Evolutionary conservation across 2,329 filamentous ascomycete species (phyloP).

Genomic region (Aureobasidium namibiae): DNA sequence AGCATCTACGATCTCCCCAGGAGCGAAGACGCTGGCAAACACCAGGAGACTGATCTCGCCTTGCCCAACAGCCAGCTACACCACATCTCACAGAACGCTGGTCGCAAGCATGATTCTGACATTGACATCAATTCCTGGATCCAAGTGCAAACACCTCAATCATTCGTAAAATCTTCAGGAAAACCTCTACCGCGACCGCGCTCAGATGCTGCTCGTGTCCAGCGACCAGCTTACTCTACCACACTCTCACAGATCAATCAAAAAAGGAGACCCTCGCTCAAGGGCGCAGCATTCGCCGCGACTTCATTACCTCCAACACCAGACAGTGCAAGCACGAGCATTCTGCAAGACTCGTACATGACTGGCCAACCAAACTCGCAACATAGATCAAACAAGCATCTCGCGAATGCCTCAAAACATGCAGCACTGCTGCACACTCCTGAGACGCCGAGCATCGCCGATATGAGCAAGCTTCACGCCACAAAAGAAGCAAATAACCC

Average conservation of each 20-base stretch:
- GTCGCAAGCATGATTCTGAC: not conserved
- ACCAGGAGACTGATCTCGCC: not conserved
- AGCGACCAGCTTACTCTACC: not conserved
- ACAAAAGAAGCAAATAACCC: not conserved
- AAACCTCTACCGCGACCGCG: not conserved
- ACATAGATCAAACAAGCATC: not conserved
- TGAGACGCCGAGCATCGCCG: not conserved
- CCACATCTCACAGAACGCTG: not conserved
- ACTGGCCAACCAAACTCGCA: not conserved
- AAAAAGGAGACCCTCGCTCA: not conserved
- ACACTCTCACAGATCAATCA: not conserved
- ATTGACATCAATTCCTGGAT: conserved; percentile 6
- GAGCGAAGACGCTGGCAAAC: not conserved
- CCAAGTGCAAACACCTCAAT: not conserved
- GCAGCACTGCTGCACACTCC: not conserved
- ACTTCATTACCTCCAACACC: conserved; percentile 27
- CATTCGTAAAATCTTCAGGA: not conserved
- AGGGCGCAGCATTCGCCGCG: conserved; percentile 20
- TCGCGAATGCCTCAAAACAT: not conserved
- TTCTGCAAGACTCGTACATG: conserved; percentile 23
- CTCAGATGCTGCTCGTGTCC: not conserved
- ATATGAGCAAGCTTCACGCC: not conserved
- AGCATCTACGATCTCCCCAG: conserved; percentile 25
- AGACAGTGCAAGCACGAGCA: conserved; percentile 25
- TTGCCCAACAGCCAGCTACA: not conserved